phyloP scores from a whole-genome alignment of 805 yeast genomes.

The Sugiyamaella americana region DNA sequence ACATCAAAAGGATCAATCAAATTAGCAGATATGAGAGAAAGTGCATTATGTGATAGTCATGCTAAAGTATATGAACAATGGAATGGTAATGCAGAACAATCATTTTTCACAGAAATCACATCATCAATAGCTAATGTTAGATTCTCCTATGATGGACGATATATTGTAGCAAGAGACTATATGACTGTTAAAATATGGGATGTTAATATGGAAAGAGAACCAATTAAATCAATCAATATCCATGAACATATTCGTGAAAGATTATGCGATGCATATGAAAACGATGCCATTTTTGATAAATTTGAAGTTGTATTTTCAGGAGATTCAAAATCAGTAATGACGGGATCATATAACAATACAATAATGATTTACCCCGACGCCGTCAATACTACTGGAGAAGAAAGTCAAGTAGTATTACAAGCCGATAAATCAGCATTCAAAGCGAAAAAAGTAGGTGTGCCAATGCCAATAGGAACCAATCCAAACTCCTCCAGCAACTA shows the following conservation, averaged over 20 bases:
- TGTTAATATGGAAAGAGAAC: slow-evolving; percentile 92
- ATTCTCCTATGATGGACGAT: slow-evolving; percentile 85
- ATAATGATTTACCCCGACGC: slow-evolving; percentile 95
- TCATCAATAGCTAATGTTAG: slow-evolving; percentile 90
- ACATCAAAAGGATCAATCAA: slow-evolving; percentile 94
- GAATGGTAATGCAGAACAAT: slow-evolving; percentile 85
- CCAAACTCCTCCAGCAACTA: slow-evolving; percentile 1
- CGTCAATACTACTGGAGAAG: slow-evolving; percentile 32
- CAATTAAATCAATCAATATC: slow-evolving; percentile 87
- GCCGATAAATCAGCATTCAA: slow-evolving; percentile 98
- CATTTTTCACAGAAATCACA: slow-evolving; percentile 95
- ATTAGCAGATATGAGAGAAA: slow-evolving; percentile 92
- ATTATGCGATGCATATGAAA: slow-evolving; percentile 95
- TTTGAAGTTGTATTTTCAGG: slow-evolving; percentile 95
- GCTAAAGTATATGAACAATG: slow-evolving; percentile 81
- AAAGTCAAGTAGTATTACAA: slow-evolving; percentile 73
- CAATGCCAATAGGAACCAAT: slow-evolving; percentile 35
- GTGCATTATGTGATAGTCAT: slow-evolving; percentile 88
- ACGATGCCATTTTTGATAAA: slow-evolving; percentile 97
- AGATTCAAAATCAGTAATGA: slow-evolving; percentile 85
- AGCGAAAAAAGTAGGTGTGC: slow-evolving; percentile 55
- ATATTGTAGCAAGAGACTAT: slow-evolving; percentile 95
- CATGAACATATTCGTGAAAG: slow-evolving; percentile 92
- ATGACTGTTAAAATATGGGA: slow-evolving; percentile 98
- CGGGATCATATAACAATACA: slow-evolving; percentile 95